Conservation (phyloP, 2,329 filamentous ascomycete genomes). For the Aphanocladium album region DNA sequence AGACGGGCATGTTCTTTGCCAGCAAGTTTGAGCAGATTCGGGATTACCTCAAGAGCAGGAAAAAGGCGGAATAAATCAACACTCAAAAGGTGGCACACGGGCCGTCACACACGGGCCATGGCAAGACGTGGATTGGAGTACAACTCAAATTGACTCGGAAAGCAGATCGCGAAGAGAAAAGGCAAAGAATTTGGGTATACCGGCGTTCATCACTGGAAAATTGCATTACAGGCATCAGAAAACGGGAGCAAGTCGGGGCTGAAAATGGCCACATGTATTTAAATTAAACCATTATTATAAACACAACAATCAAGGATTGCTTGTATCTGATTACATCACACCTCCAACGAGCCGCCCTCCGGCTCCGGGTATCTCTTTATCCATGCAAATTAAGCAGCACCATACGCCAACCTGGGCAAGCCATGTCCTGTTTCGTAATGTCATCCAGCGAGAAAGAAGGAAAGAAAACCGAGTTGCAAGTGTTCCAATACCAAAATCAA, state of each 20-base stretch:
- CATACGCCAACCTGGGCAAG: constrained; percentile 4
- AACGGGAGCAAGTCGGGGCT: background rate
- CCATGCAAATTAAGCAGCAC: constrained; percentile 6
- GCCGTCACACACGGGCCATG: background rate
- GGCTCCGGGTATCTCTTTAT: constrained; percentile 1
- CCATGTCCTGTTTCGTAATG: background rate
- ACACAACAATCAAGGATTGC: constrained; percentile 5
- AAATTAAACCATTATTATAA: constrained; percentile 8
- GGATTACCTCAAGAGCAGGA: constrained; percentile 67
- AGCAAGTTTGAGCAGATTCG: constrained; percentile 85
- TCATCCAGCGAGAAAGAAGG: constrained; percentile 5
- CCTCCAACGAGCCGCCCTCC: background rate
- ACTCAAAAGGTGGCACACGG: background rate
- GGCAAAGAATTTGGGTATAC: background rate
- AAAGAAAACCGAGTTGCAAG: background rate
- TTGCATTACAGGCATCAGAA: background rate
- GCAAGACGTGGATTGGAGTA: background rate
- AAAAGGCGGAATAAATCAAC: constrained; percentile 38
- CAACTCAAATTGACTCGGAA: background rate
- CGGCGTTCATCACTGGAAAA: background rate
- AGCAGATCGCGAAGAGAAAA: background rate
- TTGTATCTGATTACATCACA: constrained; percentile 4
- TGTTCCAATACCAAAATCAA: constrained; percentile 12
- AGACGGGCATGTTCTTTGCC: constrained; percentile 82
- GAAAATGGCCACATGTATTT: constrained; percentile 2